Base-by-base conservation (phyloP, 2,329 filamentous ascomycete species). In the Shiraia sp. region DNA sequence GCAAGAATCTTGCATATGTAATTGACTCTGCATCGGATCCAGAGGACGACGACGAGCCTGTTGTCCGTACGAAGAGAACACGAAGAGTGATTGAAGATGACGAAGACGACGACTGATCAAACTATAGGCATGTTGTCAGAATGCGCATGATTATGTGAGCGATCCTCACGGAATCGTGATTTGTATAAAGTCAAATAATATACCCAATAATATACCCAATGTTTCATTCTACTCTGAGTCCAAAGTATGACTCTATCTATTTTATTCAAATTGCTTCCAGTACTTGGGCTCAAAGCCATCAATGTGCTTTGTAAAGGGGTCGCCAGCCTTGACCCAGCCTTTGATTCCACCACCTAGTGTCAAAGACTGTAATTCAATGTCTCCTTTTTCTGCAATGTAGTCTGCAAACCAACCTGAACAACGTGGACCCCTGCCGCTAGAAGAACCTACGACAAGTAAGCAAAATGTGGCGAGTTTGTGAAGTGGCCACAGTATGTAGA, bases 261-360 rank as follows among this genome's bases (percentile, higher is more conserved):
- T 26, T 45, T 37, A 53, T n/a, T 56, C 51, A 26, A 72, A 61
- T 40, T 70, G 61, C 51, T 64, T 63, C 72, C 72, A 75, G 45
- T 73, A 69, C 30, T 67, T 61, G 32, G 64, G 53, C 31, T 69
- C 59, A 42, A 65, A 74, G 16, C 69, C 69, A 47, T 74, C 70
- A 58, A 74, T 66, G 8, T 68, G 54, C 39, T 61, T 43, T 25
- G 58, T 70, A 47, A 62, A 75, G 23, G 59, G 42, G 12, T 58
- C 57, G 12, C 72, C 72, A 15, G 55, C 66, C 42, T 70, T 72
- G 7, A 75, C 70, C 72, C 72, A 75, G 1, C 70, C 72, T 47
- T 75, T 75, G 41, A 75, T 66, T 12, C 72, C 72, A 12, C 70
- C 72, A 42, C 65, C 69, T 13, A 75, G 55, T 7, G 71, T 72